These are phyloP conservation scores for Dryadomyces quercivorus DNA, from an alignment of 2,329 filamentous ascomycete genomes.

Conservation along the genomic window DNA sequence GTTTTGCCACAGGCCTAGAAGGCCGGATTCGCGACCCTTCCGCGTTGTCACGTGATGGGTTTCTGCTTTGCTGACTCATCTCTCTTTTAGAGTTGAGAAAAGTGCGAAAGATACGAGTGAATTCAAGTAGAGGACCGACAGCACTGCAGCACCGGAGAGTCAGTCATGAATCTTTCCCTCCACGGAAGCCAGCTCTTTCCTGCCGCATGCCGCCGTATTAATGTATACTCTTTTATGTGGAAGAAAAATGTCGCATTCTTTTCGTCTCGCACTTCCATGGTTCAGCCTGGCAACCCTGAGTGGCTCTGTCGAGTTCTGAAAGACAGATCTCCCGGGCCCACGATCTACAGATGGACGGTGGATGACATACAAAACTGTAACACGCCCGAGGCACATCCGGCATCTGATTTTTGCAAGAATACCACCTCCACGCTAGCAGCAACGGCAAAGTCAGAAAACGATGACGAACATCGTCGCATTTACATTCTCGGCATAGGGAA, in stretches of 20 bases:
- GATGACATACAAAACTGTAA: conserved; percentile 1
- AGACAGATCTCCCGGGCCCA: conserved; percentile 3
- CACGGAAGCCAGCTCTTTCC: no score
- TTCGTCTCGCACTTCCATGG: neutral
- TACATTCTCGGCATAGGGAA: conserved; percentile 74
- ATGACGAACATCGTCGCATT: conserved; percentile 34
- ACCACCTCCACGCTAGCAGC: no score
- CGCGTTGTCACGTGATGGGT: conserved; percentile 8
- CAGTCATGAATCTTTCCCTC: no score
- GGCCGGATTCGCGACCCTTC: conserved; percentile 6
- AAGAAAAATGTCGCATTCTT: neutral
- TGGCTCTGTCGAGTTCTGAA: conserved; percentile 7
- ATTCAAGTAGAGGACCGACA: no score
- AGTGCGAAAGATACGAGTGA: no score
- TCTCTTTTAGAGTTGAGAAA: no score
- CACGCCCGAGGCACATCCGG: neutral
- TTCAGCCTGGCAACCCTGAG: neutral
- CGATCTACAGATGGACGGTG: conserved; percentile 8
- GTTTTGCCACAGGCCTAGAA: neutral
- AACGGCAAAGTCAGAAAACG: neutral
- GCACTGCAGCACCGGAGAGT: no score
- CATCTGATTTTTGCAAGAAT: neutral
- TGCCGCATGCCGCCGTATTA: no score
- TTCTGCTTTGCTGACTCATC: neutral
- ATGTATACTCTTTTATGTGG: neutral